Conservation (phyloP, 108 stramenopile species). For the Conticribra guillardii region DNA sequence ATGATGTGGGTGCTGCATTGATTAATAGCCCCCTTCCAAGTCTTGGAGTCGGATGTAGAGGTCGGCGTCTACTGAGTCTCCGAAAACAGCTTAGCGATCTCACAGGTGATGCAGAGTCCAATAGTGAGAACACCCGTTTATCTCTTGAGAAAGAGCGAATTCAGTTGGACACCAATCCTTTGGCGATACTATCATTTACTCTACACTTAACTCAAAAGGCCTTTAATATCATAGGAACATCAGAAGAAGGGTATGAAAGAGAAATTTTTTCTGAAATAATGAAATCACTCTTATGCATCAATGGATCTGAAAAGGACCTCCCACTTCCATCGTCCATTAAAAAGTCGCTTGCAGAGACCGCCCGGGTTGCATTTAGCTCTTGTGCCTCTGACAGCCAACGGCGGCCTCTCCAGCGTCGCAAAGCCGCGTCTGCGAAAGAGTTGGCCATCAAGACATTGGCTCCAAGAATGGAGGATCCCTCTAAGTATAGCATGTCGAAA, state of each 20-base stretch:
- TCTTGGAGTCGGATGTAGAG: conserved; percentile 52
- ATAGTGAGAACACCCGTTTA: conserved; percentile 23
- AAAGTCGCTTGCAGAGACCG: conserved; percentile 50
- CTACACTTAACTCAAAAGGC: conserved; percentile 53
- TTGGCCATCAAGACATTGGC: conserved; percentile 80
- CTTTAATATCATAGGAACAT: conserved; percentile 38
- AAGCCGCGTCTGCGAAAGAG: conserved; percentile 45
- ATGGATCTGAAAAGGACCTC: conserved; percentile 51
- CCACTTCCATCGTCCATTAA: conserved; percentile 52
- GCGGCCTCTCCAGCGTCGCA: conserved; percentile 62
- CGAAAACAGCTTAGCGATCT: conserved; percentile 24
- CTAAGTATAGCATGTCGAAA: conserved; percentile 85
- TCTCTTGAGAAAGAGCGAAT: conserved; percentile 66
- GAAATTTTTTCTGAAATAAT: conserved; percentile 69
- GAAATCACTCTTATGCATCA: conserved; percentile 55
- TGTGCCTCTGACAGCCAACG: conserved; percentile 38
- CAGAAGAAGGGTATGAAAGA: conserved; percentile 49
- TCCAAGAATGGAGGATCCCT: conserved; percentile 90
- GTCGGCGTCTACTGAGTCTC: conserved; percentile 14
- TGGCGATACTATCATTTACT: conserved; percentile 54
- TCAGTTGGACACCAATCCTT: conserved; percentile 19
- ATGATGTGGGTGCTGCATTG: conserved; percentile 33
- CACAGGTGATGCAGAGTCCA: conserved; percentile 2
- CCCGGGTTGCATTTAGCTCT: conserved; percentile 36
- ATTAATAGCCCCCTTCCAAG: conserved; percentile 48